Evolutionary conservation across 1,139 yeast genomes (phyloP).

Genomic region (Sugiyamaella neomexicana): DNA sequence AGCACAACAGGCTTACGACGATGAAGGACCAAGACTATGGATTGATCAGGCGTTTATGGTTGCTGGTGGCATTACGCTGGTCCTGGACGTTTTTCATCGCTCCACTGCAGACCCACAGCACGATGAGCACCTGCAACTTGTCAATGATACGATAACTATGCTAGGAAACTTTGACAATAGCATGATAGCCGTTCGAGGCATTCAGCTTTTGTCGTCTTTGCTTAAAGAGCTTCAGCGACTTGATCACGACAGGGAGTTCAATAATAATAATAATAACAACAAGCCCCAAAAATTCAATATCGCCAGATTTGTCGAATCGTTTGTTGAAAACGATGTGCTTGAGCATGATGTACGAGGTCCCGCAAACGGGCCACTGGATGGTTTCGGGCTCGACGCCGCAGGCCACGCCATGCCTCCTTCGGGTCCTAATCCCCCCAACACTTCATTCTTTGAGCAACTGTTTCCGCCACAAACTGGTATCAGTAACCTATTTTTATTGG

Average conservation of each 20-base stretch:
- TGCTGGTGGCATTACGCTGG: not conserved
- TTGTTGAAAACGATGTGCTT: not conserved
- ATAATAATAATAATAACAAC: not conserved
- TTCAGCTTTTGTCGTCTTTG: not conserved
- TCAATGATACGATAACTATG: not conserved
- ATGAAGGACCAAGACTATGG: not conserved
- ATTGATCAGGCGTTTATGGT: not conserved
- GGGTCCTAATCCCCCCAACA: not conserved
- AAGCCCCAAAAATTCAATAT: not conserved
- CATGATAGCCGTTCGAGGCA: not conserved
- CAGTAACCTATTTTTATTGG: not conserved
- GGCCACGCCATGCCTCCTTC: not conserved
- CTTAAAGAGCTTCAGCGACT: not conserved
- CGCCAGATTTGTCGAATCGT: not conserved
- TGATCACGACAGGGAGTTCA: not conserved
- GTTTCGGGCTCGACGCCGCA: not conserved
- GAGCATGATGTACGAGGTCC: not conserved
- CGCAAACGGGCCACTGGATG: not conserved
- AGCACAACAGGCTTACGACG: not conserved
- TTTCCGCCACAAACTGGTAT: not conserved
- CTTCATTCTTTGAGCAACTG: not conserved
- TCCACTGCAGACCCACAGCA: not conserved
- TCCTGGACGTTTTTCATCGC: not conserved
- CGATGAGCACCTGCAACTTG: not conserved
- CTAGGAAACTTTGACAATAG: conserved; percentile 1